Percentiles rank a stretch among this genome's conserved stretches.
These are phyloP conservation scores for Cyberlindnera euphorbiiphila DNA, from an alignment of 805 yeast species.

Conservation along the genomic window DNA sequence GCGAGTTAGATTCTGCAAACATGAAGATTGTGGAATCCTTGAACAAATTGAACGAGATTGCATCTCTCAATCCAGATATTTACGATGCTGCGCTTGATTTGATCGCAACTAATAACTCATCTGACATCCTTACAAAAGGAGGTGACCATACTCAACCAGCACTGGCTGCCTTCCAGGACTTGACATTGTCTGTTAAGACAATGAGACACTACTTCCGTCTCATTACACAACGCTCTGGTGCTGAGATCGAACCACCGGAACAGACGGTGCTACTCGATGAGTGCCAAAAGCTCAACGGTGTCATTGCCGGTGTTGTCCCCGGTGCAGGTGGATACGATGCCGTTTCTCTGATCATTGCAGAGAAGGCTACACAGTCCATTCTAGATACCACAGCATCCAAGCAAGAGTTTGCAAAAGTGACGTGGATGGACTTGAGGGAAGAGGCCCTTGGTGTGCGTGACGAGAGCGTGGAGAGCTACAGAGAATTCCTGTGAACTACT, in stretches of 20 bases:
- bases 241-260: slow-evolving; percentile 79
- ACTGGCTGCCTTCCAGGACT: slow-evolving; percentile 28
- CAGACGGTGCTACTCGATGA: slow-evolving; percentile 70
- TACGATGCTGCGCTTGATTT: slow-evolving; percentile 33
- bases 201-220: slow-evolving; percentile 57
- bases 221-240: slow-evolving; percentile 65
- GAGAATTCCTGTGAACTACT: slow-evolving; percentile 13
- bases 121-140: slow-evolving; percentile 8
- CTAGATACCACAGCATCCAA: slow-evolving; percentile 26
- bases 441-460: slow-evolving; percentile 53
- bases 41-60: slow-evolving; percentile 34
- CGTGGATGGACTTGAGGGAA: slow-evolving; percentile 67
- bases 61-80: slow-evolving; percentile 28
- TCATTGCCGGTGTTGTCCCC: slow-evolving; percentile 93
- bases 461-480: slow-evolving; percentile 37
- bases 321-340: slow-evolving; percentile 99
- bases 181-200: slow-evolving; percentile 38
- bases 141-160: slow-evolving; percentile 1
- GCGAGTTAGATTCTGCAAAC: slow-evolving; percentile 55
- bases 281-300: slow-evolving; percentile 60
- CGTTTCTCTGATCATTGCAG: slow-evolving; percentile 63
- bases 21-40: slow-evolving; percentile 49
- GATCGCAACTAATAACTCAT: slow-evolving; percentile 15
- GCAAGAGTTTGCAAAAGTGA: slow-evolving; percentile 41
- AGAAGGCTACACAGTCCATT: slow-evolving; percentile 37